Evolutionary conservation across 2,329 filamentous ascomycete species (phyloP).

Genomic region (Coniochaeta sp.): DNA sequence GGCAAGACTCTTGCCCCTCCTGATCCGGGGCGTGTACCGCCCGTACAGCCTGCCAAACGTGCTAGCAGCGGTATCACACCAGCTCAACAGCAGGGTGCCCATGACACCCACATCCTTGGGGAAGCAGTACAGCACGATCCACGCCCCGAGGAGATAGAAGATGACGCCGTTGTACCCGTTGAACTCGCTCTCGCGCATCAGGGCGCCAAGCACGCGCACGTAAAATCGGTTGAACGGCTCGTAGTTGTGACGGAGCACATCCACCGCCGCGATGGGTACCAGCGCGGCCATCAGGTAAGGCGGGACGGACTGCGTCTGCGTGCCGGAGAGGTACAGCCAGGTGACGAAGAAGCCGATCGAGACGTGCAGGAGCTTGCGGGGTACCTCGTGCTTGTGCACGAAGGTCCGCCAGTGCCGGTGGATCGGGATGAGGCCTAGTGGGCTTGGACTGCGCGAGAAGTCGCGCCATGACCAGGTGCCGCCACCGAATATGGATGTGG

Average conservation of each 20-base stretch:
- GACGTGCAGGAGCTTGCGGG: slow-evolving; percentile 85
- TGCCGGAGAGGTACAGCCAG: slow-evolving; percentile 73
- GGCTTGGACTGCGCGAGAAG: slow-evolving; percentile 85
- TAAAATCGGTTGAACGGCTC: slow-evolving; percentile 80
- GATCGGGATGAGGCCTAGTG: slow-evolving; percentile 89
- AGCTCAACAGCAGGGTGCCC: slow-evolving; percentile 83
- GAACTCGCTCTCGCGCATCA: slow-evolving; percentile 97
- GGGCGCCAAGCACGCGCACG: slow-evolving; percentile 72
- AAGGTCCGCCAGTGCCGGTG: slow-evolving; percentile 87
- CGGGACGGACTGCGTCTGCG: slow-evolving; percentile 70
- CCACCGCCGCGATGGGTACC: slow-evolving; percentile 75
- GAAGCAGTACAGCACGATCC: slow-evolving; percentile 77
- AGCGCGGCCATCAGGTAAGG: slow-evolving; percentile 76
- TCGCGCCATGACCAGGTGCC: slow-evolving; percentile 72
- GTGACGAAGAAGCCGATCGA: slow-evolving; percentile 94
- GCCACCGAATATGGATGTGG: slow-evolving; percentile 38
- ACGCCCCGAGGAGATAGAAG: slow-evolving; percentile 88
- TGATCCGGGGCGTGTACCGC: slow-evolving; percentile 76
- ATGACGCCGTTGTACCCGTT: slow-evolving; percentile 94
- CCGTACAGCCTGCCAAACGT: slow-evolving; percentile 90
- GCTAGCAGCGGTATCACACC: slow-evolving; percentile 96
- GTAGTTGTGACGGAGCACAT: slow-evolving; percentile 77
- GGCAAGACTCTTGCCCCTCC: slow-evolving; percentile 84
- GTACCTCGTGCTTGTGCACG: slow-evolving; percentile 95
- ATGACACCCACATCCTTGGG: slow-evolving; percentile 92